Base-by-base conservation (phyloP, 164 flowering plant genomes). In the Pachysandra terminalis region DNA sequence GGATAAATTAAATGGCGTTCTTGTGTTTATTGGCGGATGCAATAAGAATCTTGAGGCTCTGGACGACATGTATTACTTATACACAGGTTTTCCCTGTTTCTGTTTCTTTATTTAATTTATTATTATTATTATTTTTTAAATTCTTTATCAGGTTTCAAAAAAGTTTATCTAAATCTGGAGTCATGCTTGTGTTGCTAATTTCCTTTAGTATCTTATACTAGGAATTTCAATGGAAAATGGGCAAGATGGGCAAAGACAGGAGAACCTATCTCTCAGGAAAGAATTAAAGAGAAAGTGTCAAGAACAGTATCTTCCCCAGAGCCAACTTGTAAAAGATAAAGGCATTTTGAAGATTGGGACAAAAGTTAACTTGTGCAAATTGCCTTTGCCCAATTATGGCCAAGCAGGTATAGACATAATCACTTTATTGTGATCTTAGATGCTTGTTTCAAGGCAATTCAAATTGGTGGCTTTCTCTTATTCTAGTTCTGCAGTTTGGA, bases 11-110 rank as follows among this genome's bases (percentile, higher is more conserved):
- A 85, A 75, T 76, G 77, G 85, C 41, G 78, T 84, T 64, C 88
- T 90, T 69, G 85, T 86, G 25, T 89, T 96, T 64, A 68, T 92
- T 0, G 99, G 99, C 27, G 99, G 99, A 26, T 96, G 99, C 81
- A 86, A 90, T 77, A 82, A 81, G 71, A 75, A 73, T 67, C 96
- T 96, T 59, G 98, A 96, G 80, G 96, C 99, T 40, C 78, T 92
- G 67, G 96, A 90, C 71, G 99, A 96, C 72, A 91, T 96, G 86
- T 89, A 85, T 78, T 90, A 77, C 75, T 74, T 96, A 70, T 71
- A 87, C 82, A 96, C 99, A 85, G 98, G 99, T 96, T 66, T 59
- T 55, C 26, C 37, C n/a, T 72, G 27, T 62, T 56, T 56, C 67
- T 55, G 5, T 24, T 14, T 15, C 69, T 45, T 53, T 73, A 60